Conservation (phyloP, 2,329 filamentous ascomycete genomes). For the Metarhizium sp. region DNA sequence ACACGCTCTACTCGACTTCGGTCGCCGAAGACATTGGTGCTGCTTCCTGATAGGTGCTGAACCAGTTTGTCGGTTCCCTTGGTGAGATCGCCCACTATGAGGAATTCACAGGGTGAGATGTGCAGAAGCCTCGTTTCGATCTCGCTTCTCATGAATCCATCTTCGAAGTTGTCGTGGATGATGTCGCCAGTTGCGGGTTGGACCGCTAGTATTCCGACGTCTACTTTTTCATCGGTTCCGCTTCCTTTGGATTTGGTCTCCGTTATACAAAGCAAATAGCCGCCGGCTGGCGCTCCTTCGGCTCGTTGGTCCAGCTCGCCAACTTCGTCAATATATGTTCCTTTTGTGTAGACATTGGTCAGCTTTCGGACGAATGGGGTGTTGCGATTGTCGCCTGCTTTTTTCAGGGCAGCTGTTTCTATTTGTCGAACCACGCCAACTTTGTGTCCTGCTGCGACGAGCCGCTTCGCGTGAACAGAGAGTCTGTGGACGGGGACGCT, state of each 20-base stretch:
- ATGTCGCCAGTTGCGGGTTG: conserved; percentile 94
- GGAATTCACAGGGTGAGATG: conserved; percentile 89
- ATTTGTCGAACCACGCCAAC: conserved; percentile 91
- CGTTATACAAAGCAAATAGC: conserved; percentile 89
- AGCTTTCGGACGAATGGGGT: conserved; percentile 85
- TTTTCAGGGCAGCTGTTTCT: conserved; percentile 92
- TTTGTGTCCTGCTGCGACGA: conserved; percentile 89
- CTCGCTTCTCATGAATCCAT: conserved; percentile 94
- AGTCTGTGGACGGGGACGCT: conserved; percentile 90
- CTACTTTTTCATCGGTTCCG: conserved; percentile 86
- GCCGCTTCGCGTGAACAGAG: conserved; percentile 85
- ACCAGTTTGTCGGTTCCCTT: conserved; percentile 89
- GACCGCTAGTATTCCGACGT: conserved; percentile 85
- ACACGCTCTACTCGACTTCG: conserved; percentile 77
- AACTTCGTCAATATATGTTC: conserved; percentile 90
- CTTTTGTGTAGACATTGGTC: conserved; percentile 96
- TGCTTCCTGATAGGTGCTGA: conserved; percentile 79
- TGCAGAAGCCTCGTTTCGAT: conserved; percentile 93
- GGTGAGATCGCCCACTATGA: conserved; percentile 85
- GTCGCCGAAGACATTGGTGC: conserved; percentile 86
- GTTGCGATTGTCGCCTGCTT: conserved; percentile 88
- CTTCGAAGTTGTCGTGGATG: conserved; percentile 91
- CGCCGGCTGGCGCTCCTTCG: conserved; percentile 47
- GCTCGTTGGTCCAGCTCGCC: conserved; percentile 59
- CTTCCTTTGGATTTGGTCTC: conserved; percentile 70